Percentiles rank a stretch among this genome's conserved stretches.
phyloP scores from a whole-genome alignment of 2,329 filamentous ascomycete genomes.

The Curvularia sp. region DNA sequence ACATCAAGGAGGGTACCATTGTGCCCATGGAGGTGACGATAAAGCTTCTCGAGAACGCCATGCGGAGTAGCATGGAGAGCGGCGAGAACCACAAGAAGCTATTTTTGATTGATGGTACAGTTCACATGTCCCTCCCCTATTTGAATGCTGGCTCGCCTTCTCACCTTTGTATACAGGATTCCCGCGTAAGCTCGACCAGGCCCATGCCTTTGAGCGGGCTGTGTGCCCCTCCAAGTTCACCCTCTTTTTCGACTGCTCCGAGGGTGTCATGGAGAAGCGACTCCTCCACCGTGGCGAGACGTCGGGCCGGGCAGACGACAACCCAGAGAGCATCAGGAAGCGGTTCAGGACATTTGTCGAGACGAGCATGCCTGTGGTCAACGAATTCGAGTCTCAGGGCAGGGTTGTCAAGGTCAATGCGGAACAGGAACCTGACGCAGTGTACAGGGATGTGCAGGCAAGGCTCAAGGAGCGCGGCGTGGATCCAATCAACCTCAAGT shows the following conservation, averaged over 20 bases:
- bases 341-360: constrained; percentile 92
- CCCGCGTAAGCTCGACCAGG: constrained; percentile 97
- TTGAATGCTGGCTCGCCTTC: background rate
- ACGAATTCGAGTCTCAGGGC: constrained; percentile 78
- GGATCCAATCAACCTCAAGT: constrained; percentile 41
- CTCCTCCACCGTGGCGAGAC: constrained; percentile 92
- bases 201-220: constrained; percentile 86
- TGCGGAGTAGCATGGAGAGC: constrained; percentile 70
- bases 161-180: constrained; percentile 65
- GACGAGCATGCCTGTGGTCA: constrained; percentile 96
- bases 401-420: constrained; percentile 84
- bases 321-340: constrained; percentile 94
- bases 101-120: constrained; percentile 73
- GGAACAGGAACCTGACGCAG: constrained; percentile 69
- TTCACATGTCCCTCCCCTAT: background rate
- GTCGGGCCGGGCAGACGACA: constrained; percentile 89
- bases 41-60: constrained; percentile 90
- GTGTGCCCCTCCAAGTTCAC: constrained; percentile 86
- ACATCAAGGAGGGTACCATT: constrained; percentile 93
- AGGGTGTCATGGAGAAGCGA: constrained; percentile 83
- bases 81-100: constrained; percentile 64
- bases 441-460: constrained; percentile 62
- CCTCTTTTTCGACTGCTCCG: constrained; percentile 92
- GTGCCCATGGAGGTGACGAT: constrained; percentile 99
- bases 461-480: constrained; percentile 46